phyloP scores from a whole-genome alignment of 768 basidiomycete species.

The Mycena vitilis region DNA sequence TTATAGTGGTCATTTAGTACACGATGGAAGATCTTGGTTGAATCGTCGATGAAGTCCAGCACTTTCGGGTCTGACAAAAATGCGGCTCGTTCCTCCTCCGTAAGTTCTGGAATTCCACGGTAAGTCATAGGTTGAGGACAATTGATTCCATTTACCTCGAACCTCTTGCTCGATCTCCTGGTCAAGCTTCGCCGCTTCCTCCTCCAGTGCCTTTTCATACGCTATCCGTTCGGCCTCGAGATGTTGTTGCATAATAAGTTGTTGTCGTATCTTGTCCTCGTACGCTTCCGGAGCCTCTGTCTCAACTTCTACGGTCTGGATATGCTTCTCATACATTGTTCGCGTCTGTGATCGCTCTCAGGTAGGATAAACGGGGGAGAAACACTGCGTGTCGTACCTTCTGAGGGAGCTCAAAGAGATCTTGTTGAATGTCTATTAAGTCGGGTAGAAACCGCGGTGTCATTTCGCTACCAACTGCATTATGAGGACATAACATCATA shows the following conservation, averaged over 20 bases:
- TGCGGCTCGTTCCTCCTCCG: conserved; percentile 85
- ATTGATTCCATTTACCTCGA: conserved; percentile 61
- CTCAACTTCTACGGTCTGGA: conserved; percentile 79
- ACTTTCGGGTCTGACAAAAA: conserved; percentile 93
- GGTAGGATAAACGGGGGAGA: not conserved
- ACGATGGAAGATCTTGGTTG: conserved; percentile 94
- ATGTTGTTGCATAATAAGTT: conserved; percentile 75
- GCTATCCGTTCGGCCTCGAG: conserved; percentile 74
- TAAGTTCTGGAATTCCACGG: conserved; percentile 68
- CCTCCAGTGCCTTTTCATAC: conserved; percentile 83
- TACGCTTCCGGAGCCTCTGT: conserved; percentile 60
- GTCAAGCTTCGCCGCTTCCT: conserved; percentile 86
- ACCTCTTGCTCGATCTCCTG: conserved; percentile 90
- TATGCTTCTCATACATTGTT: conserved; percentile 86
- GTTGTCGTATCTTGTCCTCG: conserved; percentile 82
- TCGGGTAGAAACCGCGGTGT: conserved; percentile 77
- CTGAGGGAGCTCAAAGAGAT: conserved; percentile 89
- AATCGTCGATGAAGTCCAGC: conserved; percentile 92
- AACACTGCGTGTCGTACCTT: conserved; percentile 60
- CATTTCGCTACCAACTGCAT: conserved; percentile 57
- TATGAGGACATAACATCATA: conserved; percentile 12
- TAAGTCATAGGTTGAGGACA: not conserved
- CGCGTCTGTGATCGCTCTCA: conserved; percentile 70
- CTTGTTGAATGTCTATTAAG: conserved; percentile 89
- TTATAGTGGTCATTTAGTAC: conserved; percentile 97